phyloP scores from a whole-genome alignment of 2,329 filamentous ascomycete genomes.

The Hypomyces rosellus region DNA sequence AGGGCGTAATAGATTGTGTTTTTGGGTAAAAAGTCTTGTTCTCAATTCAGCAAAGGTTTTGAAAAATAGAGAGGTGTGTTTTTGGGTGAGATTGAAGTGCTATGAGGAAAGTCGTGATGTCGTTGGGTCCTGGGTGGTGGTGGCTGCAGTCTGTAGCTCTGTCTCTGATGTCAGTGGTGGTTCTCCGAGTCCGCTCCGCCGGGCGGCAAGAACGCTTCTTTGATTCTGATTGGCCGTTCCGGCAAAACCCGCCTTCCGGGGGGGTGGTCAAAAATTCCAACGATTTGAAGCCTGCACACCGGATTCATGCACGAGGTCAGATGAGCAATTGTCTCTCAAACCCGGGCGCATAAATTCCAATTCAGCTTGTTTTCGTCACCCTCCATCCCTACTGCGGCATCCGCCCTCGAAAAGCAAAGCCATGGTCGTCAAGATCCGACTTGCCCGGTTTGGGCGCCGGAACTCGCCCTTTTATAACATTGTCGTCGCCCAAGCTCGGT shows the following conservation, averaged over 20 bases:
- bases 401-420: background rate
- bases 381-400: no score
- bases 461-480: constrained; percentile 97
- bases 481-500: constrained; percentile 89
- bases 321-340: constrained; percentile 1
- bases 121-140: background rate
- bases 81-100: background rate
- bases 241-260: constrained; percentile 31
- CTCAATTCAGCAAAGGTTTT: no score
- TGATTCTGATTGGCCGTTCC: constrained; percentile 26
- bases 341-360: no score
- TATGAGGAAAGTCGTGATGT: constrained; percentile 8
- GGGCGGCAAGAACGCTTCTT: background rate
- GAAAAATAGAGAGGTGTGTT: no score
- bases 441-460: constrained; percentile 85
- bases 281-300: background rate
- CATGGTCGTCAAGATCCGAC: constrained; percentile 92
- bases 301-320: constrained; percentile 6
- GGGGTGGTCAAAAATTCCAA: constrained; percentile 16
- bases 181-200: no score
- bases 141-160: constrained; percentile 7
- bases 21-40: no score
- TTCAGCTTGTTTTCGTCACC: no score
- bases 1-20: background rate
- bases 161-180: background rate